A percentile compares a stretch with the other conserved stretches of the same genome.
Conservation (phyloP, 768 basidiomycete genomes). For the Calvatia gigantea region DNA sequence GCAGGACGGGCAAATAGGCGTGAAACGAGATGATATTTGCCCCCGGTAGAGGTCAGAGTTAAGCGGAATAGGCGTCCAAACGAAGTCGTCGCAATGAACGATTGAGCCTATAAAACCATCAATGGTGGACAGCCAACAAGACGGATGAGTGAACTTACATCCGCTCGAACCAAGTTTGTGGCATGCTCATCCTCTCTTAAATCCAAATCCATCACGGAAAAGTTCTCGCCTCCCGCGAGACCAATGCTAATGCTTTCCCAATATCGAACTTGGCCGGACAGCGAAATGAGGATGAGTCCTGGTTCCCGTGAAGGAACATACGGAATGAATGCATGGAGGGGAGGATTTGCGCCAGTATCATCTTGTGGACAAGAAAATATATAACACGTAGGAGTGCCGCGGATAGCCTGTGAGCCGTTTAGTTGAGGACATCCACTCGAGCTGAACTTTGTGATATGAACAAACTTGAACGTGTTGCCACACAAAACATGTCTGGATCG, state of each 20-base stretch:
- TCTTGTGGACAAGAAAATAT: constrained; percentile 71
- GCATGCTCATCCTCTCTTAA: constrained; percentile 55
- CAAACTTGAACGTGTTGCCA: constrained; percentile 76
- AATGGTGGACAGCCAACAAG: neutral
- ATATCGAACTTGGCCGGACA: constrained; percentile 70
- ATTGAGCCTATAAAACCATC: constrained; percentile 44
- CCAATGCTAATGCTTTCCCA: constrained; percentile 89
- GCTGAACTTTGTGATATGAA: neutral
- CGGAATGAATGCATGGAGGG: constrained; percentile 65
- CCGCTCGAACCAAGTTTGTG: constrained; percentile 62
- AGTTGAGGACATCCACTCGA: constrained; percentile 1
- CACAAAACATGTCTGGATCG: constrained; percentile 72
- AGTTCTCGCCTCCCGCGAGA: constrained; percentile 75
- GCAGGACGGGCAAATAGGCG: constrained; percentile 60
- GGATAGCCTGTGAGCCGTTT: constrained; percentile 42
- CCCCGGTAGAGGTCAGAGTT: constrained; percentile 60
- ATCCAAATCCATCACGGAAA: constrained; percentile 44
- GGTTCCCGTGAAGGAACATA: constrained; percentile 72
- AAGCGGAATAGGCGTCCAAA: constrained; percentile 64
- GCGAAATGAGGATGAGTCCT: constrained; percentile 76
- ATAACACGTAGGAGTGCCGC: constrained; percentile 76
- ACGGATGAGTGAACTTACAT: constrained; percentile 40
- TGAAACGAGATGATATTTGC: constrained; percentile 57
- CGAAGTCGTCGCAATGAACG: constrained; percentile 68
- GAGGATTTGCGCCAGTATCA: constrained; percentile 34